Evolutionary conservation across 768 basidiomycete genomes (phyloP).

Genomic region (Pleurotus cornucopiae): DNA sequence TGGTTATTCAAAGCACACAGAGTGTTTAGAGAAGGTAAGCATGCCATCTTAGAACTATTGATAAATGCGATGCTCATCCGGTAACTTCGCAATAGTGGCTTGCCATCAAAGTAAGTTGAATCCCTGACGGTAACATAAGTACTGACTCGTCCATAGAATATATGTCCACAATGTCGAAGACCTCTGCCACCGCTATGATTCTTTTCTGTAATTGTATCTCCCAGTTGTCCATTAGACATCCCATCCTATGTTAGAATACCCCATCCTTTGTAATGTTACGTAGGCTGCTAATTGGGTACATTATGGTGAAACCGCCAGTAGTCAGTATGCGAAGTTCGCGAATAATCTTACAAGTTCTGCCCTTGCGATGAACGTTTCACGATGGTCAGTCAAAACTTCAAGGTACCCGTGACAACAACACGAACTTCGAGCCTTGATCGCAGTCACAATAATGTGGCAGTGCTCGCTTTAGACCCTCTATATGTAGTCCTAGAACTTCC

Average conservation of each 20-base stretch:
- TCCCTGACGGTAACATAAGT: neutral
- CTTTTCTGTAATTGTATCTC: neutral
- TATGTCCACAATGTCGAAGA: slow-evolving; percentile 88
- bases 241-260: too few species aligned
- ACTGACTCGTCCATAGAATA: slow-evolving; percentile 49
- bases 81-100: slow-evolving; percentile 49
- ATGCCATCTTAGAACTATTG: slow-evolving; percentile 6
- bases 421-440: neutral
- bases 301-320: too few species aligned
- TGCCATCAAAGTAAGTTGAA: slow-evolving; percentile 56
- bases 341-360: too few species aligned
- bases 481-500: neutral
- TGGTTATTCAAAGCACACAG: slow-evolving; percentile 61
- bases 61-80: slow-evolving; percentile 12
- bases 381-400: too few species aligned
- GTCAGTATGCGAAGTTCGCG: too few species aligned
- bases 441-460: slow-evolving; percentile 1
- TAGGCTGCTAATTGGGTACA: too few species aligned
- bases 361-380: too few species aligned
- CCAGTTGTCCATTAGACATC: too few species aligned
- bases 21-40: slow-evolving; percentile 74
- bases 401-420: neutral
- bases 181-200: slow-evolving; percentile 73
- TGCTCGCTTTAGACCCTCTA: neutral
- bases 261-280: too few species aligned